These are phyloP conservation scores for Boletus smithii DNA, from an alignment of 1,284 basidiomycete genomes.

Conservation along the genomic window DNA sequence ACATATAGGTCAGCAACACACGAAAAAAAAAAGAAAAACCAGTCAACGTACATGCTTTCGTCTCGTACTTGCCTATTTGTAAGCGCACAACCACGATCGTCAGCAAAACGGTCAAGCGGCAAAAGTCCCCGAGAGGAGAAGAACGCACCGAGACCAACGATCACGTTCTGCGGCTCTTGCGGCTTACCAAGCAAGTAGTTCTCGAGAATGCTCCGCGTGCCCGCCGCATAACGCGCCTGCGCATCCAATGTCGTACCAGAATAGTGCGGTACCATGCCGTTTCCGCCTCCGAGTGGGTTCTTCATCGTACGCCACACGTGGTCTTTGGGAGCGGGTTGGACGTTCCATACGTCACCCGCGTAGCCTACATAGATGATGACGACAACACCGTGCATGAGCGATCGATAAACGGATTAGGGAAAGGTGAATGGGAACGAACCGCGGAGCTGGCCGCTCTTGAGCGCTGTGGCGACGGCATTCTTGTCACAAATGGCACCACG, in stretches of 20 bases:
- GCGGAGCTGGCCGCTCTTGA: conserved; percentile 70
- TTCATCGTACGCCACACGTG: conserved; percentile 84
- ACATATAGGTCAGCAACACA: not conserved
- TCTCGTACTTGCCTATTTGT: conserved; percentile 50
- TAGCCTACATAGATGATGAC: conserved; percentile 42
- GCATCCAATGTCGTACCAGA: conserved; percentile 89
- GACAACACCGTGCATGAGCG: not conserved
- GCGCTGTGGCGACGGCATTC: conserved; percentile 75
- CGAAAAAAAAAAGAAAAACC: not conserved
- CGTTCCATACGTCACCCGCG: conserved; percentile 71
- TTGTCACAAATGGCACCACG: conserved; percentile 90
- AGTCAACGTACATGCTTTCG: conserved; percentile 54
- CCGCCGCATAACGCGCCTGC: conserved; percentile 82
- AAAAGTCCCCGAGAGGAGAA: not conserved
- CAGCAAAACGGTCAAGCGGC: not conserved
- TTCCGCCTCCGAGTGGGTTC: conserved; percentile 76
- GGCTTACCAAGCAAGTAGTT: conserved; percentile 68
- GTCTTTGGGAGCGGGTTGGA: conserved; percentile 81
- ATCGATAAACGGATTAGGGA: conserved; percentile 49
- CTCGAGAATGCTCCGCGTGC: conserved; percentile 75
- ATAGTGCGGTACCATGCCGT: conserved; percentile 82
- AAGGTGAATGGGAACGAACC: conserved; percentile 48
- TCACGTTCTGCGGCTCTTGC: conserved; percentile 80
- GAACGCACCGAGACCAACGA: conserved; percentile 54
- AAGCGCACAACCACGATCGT: not conserved